These are phyloP conservation scores for Boechera divaricarpa DNA, from an alignment of 345 rosid genomes.

Conservation along the genomic window DNA sequence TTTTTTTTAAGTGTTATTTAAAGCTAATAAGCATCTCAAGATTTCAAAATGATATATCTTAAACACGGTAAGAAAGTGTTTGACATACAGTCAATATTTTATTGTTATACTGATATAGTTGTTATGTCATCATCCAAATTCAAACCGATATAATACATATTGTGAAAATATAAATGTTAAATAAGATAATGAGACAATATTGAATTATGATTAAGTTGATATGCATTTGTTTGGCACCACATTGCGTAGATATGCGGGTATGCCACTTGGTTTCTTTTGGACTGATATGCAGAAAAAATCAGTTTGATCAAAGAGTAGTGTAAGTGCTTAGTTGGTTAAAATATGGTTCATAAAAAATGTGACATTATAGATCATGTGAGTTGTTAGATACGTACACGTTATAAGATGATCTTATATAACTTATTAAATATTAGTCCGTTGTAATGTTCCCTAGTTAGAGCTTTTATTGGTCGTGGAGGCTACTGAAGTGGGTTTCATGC, in stretches of 20 bases:
- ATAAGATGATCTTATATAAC: conserved; percentile 14
- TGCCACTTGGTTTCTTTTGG: conserved; percentile 39
- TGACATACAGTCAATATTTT: no score
- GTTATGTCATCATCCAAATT: background rate
- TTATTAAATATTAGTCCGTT: conserved; percentile 10
- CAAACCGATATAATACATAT: background rate
- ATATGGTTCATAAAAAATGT: conserved; percentile 10
- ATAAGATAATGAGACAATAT: background rate
- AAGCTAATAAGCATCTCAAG: no score
- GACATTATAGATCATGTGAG: conserved; percentile 36
- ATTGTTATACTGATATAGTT: background rate
- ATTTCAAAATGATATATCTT: no score
- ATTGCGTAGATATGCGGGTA: conserved; percentile 33
- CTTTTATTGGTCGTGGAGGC: conserved; percentile 9
- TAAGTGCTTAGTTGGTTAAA: conserved; percentile 16
- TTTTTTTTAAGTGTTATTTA: no score
- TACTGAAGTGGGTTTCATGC: conserved; percentile 16
- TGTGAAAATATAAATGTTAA: background rate
- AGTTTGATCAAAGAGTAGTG: conserved; percentile 4
- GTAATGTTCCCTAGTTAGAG: conserved; percentile 22
- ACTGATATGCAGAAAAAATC: conserved; percentile 1
- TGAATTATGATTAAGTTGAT: conserved; percentile 1
- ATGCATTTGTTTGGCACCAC: conserved; percentile 30
- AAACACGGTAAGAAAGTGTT: background rate
- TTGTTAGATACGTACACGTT: conserved; percentile 27